A percentile compares a stretch with the other conserved stretches of the same genome.
phyloP scores from a whole-genome alignment of 305 asterid genomes.

The Fraxinus platypoda region DNA sequence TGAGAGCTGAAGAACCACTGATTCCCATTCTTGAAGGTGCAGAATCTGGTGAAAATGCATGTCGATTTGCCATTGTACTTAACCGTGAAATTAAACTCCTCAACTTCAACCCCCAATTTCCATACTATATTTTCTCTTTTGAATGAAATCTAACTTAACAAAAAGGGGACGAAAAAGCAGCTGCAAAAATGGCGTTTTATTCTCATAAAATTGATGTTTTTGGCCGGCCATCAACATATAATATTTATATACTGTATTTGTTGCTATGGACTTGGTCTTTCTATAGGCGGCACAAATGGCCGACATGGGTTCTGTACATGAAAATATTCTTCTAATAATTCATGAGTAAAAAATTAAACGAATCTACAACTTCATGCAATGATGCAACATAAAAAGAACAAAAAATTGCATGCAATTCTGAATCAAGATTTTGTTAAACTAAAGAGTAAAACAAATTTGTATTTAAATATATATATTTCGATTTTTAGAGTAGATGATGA shows the following conservation, averaged over 20 bases:
- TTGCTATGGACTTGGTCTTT: conserved; percentile 39
- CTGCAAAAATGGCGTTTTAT: conserved; percentile 1
- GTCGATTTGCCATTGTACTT: conserved; percentile 27
- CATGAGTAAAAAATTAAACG: neutral
- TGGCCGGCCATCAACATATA: conserved; percentile 40
- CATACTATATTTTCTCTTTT: neutral
- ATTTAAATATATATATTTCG: neutral
- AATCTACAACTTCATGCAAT: conserved; percentile 12
- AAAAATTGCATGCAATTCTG: neutral
- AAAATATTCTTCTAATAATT: neutral
- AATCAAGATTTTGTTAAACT: neutral
- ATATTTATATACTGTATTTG: neutral
- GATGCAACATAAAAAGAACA: conserved; percentile 15
- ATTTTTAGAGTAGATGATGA: neutral
- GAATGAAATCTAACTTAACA: conserved; percentile 5
- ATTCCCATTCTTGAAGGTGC: conserved; percentile 15
- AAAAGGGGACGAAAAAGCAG: neutral
- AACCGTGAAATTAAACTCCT: neutral
- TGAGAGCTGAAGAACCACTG: conserved; percentile 19
- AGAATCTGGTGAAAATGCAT: conserved; percentile 29
- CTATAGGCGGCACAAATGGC: conserved; percentile 41
- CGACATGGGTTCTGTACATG: neutral
- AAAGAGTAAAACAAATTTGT: neutral
- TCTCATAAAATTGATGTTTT: conserved; percentile 9
- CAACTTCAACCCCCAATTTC: neutral